A percentile compares a stretch with the other conserved stretches of the same genome.
Evolutionary conservation across 140 eudicot genomes (phyloP).

Genomic region (Flaveria floridana): DNA sequence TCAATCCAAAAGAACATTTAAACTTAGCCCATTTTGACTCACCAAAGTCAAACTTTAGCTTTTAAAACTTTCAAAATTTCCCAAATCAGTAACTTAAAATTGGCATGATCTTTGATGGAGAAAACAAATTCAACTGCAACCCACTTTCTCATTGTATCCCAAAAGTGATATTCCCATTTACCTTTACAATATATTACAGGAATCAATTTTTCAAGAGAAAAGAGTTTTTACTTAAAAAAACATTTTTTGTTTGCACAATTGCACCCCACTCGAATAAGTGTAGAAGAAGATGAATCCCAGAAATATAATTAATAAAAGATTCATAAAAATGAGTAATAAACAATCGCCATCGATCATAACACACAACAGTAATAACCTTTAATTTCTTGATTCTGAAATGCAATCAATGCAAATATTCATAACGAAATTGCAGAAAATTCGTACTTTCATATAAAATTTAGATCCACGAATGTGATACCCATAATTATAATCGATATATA

Average conservation of each 20-base stretch:
- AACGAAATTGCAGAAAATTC: constrained; percentile 3
- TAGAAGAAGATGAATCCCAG: neutral
- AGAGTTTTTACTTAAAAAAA: neutral
- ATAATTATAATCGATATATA: constrained; percentile 1
- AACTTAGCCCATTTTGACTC: constrained; percentile 1
- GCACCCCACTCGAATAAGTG: neutral
- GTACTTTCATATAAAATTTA: constrained; percentile 5
- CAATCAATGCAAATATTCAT: constrained; percentile 13
- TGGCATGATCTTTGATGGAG: constrained; percentile 19
- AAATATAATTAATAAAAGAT: neutral
- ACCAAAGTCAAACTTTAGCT: constrained; percentile 17
- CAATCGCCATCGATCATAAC: neutral
- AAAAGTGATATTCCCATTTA: neutral
- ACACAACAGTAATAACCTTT: neutral
- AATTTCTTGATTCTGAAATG: constrained; percentile 6
- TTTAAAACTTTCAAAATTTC: neutral
- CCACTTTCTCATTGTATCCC: constrained; percentile 2
- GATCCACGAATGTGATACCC: constrained; percentile 10
- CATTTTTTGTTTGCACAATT: no score
- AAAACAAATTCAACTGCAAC: constrained; percentile 7
- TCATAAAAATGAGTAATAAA: constrained; percentile 4
- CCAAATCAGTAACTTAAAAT: neutral
- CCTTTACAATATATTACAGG: neutral
- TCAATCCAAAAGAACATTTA: neutral
- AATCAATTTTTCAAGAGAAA: neutral